Percentiles rank a stretch among this genome's conserved stretches.
Evolutionary conservation across 225 moss, liverwort and hornwort species (phyloP).

Genomic region (Pseudisothecium myosuroides): DNA sequence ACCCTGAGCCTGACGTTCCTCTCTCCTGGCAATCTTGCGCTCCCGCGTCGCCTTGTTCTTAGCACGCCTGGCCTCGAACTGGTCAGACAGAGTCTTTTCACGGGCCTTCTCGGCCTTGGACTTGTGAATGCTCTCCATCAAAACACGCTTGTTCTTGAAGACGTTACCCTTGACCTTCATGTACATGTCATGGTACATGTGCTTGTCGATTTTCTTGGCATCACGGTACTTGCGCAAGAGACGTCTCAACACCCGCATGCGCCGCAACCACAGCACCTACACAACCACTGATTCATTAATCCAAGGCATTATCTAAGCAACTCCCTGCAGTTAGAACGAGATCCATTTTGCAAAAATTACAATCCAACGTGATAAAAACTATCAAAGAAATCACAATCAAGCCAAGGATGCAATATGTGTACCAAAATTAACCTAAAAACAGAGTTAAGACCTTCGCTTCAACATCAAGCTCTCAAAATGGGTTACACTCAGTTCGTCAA

Average conservation of each 20-base stretch:
- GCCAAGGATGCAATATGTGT: no score
- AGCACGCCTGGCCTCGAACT: slow-evolving; percentile 83
- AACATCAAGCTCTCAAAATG: background rate
- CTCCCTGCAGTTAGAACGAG: background rate
- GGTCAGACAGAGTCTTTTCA: slow-evolving; percentile 81
- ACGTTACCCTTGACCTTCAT: slow-evolving; percentile 95
- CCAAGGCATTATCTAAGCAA: background rate
- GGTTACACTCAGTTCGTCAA: background rate
- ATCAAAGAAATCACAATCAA: background rate
- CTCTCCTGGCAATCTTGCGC: slow-evolving; percentile 81
- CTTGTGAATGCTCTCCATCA: slow-evolving; percentile 93
- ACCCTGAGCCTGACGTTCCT: slow-evolving; percentile 78
- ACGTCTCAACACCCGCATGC: slow-evolving; percentile 35
- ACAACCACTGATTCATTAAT: background rate
- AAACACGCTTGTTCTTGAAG: slow-evolving; percentile 85
- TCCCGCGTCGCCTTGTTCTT: slow-evolving; percentile 89
- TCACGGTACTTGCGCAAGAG: slow-evolving; percentile 42
- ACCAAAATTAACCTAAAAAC: background rate
- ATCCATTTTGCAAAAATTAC: no score
- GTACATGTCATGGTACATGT: slow-evolving; percentile 95
- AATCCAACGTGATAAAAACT: background rate
- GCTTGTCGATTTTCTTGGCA: slow-evolving; percentile 90
- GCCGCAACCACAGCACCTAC: slow-evolving; percentile 39
- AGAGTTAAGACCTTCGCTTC: no score
- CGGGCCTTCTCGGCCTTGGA: slow-evolving; percentile 88